A percentile compares a stretch with the other conserved stretches of the same genome.
Evolutionary conservation across 208 protist genomes (phyloP).

Genomic region (Leishmania aethiopica): DNA sequence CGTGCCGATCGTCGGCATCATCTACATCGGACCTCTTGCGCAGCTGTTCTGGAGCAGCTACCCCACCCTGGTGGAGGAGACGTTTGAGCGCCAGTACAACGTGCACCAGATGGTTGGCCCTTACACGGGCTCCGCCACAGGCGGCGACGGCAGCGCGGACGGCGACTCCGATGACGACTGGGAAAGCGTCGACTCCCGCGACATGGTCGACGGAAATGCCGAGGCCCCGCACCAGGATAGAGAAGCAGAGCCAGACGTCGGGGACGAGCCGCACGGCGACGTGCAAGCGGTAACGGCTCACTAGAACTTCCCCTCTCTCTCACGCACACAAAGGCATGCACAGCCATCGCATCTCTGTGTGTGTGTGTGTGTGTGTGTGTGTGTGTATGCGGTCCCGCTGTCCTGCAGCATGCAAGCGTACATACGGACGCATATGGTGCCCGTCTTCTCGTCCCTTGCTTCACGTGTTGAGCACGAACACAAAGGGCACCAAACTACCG

Average conservation of each 20-base stretch:
- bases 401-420: not conserved
- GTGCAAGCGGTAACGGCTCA: not conserved
- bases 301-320: not conserved
- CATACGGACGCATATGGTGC: not conserved
- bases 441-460: not conserved
- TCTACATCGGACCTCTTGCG: conserved; percentile 13
- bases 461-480: not conserved
- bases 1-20: conserved; percentile 11
- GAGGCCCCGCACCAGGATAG: not conserved
- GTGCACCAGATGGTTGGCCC: conserved; percentile 32
- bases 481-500: not conserved
- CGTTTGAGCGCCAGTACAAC: conserved; percentile 37
- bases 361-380: not conserved
- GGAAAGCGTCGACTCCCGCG: conserved; percentile 22
- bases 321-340: not conserved
- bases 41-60: conserved; percentile 11
- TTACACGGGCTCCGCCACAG: not conserved
- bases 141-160: not conserved
- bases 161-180: conserved; percentile 2
- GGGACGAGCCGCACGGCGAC: not conserved
- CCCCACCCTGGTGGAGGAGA: conserved; percentile 25
- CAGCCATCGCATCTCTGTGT: not conserved
- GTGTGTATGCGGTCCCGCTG: not conserved
- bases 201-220: not conserved
- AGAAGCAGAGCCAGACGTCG: not conserved